Conservation (phyloP, 768 basidiomycete species). For the Pisolithus tinctorius region DNA sequence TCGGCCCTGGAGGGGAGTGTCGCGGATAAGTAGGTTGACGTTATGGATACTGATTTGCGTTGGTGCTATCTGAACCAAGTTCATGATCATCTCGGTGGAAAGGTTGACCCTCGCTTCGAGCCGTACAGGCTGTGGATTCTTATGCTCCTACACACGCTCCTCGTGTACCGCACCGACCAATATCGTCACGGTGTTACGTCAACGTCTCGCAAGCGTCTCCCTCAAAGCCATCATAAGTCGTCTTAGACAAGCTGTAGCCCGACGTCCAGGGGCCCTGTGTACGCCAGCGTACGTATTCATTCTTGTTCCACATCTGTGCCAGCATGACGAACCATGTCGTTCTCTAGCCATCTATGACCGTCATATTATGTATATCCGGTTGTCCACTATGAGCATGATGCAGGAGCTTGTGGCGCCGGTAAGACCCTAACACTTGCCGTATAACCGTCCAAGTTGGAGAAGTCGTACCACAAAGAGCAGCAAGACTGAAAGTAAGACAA, state of each 20-base stretch:
- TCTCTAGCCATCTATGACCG: not conserved
- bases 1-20: constrained; percentile 78
- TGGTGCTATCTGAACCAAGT: constrained; percentile 91
- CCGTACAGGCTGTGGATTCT: constrained; percentile 44
- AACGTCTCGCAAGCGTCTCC: too few species aligned
- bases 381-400: not conserved
- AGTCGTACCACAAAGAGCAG: not conserved
- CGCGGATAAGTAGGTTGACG: constrained; percentile 2
- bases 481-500: not conserved
- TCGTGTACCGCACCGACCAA: too few species aligned
- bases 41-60: not conserved
- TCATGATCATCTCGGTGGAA: constrained; percentile 83
- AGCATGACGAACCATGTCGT: too few species aligned
- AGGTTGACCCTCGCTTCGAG: constrained; percentile 53
- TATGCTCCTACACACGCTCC: too few species aligned
- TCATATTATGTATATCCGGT: not conserved
- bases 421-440: not conserved
- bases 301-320: too few species aligned
- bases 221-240: too few species aligned
- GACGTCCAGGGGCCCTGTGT: too few species aligned
- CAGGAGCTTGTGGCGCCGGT: not conserved
- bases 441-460: not conserved
- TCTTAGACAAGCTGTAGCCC: too few species aligned
- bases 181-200: too few species aligned
- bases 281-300: too few species aligned